Evolutionary conservation across 164 flowering plant species (phyloP), one percentile per base, ranked within the genome.

Genomic region (Berberis thunbergii): DNA sequence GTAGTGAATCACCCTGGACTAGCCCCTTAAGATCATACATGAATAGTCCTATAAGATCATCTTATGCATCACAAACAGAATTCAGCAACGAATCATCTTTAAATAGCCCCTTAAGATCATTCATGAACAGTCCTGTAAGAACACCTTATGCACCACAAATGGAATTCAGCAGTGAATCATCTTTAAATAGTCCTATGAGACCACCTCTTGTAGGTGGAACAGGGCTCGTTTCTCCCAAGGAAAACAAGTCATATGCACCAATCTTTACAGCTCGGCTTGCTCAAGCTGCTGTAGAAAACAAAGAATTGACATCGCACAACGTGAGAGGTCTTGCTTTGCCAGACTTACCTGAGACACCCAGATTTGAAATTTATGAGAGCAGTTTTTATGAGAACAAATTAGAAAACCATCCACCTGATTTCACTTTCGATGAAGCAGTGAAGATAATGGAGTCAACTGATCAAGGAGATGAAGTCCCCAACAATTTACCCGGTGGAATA

Each of bases 181-280:
- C 26, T 26, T 26, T 26, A 26, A 26, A 26, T 26, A 26, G 26
- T 26, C 26, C 26, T 26, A 26, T 26, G 26, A 26, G 26, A 26
- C 26, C 26, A 26, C 26, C 26, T 26, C 26, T 26, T 26, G 26
- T 26, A 26, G 26, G 26, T 26, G 26, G 26, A 26, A 26, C 26
- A 57, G 92, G 84, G 41, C 45, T 45, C 46, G 49, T 61, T 43
- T 56, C 78, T 46, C 41, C 60, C 11, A 86, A 77, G 74, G 96
- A 91, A 70, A 92, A 87, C 38, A 84, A 82, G 48, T 54, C 74
- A 43, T 50, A 9, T 57, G 38, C 67, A 7, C 87, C 76, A 62
- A 65, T 67, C 10, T 57, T 91, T 67, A 80, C 88, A 3, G 75
- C 80, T 66, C 75, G 85, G 54, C 63, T 91, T 75, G 84, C 88